A percentile compares a stretch with the other conserved stretches of the same genome.
Evolutionary conservation across 257 asterid genomes (phyloP).

Genomic region (Plantago elongata): DNA sequence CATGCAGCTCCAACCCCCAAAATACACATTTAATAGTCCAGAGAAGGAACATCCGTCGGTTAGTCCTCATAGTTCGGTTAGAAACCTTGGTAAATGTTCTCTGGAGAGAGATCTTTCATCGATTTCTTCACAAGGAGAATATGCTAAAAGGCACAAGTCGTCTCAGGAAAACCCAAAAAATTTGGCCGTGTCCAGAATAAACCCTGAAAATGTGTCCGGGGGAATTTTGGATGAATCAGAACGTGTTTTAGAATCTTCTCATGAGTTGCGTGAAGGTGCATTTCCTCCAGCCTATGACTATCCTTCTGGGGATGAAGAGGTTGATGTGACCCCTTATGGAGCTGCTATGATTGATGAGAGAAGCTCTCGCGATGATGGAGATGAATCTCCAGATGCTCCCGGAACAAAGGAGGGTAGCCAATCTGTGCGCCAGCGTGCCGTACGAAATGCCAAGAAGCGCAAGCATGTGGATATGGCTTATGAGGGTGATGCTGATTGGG

Average conservation of each 20-base stretch:
- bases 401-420: conserved; percentile 42
- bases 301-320: conserved; percentile 52
- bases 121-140: conserved; percentile 46
- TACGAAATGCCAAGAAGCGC: conserved; percentile 62
- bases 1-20: neutral
- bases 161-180: conserved; percentile 31
- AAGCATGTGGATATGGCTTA: conserved; percentile 96
- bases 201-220: conserved; percentile 25
- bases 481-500: conserved; percentile 99
- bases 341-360: conserved; percentile 44
- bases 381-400: conserved; percentile 29
- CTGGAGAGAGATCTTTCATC: conserved; percentile 34
- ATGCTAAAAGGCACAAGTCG: conserved; percentile 28
- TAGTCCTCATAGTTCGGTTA: conserved; percentile 28
- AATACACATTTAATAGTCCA: conserved; percentile 17
- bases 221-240: conserved; percentile 23
- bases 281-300: conserved; percentile 29
- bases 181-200: conserved; percentile 32
- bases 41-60: conserved; percentile 27
- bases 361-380: conserved; percentile 43
- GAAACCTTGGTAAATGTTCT: conserved; percentile 26
- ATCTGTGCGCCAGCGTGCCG: conserved; percentile 59
- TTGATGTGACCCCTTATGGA: conserved; percentile 40
- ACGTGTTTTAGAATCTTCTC: conserved; percentile 27
- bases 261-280: conserved; percentile 21